phyloP scores from a whole-genome alignment of 1,139 yeast species.

The Kurtzmaniella natalensis region DNA sequence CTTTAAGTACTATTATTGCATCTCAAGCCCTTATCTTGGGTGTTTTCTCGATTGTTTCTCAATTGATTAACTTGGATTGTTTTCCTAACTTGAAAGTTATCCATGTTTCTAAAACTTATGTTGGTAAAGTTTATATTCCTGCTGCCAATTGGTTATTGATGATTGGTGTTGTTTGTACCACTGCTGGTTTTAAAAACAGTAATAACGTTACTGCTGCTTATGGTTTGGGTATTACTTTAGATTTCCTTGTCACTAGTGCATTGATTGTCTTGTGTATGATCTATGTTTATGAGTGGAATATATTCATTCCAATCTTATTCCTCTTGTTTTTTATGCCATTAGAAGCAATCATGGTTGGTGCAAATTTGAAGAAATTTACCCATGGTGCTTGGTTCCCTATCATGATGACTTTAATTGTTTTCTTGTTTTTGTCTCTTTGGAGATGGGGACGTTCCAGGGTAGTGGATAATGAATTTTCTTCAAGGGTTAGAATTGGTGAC shows the following conservation, averaged over 20 bases:
- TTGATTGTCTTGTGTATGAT: constrained; percentile 43
- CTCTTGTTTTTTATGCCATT: constrained; percentile 40
- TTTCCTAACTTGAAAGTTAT: constrained; percentile 45
- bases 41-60: constrained; percentile 49
- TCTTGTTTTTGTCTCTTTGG: constrained; percentile 38
- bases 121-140: constrained; percentile 52
- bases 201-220: constrained; percentile 55
- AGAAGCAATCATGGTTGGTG: constrained; percentile 41
- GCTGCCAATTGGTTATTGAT: constrained; percentile 43
- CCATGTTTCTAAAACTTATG: constrained; percentile 39
- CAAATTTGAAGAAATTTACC: constrained; percentile 47
- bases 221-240: constrained; percentile 55
- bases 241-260: constrained; percentile 47
- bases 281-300: constrained; percentile 38
- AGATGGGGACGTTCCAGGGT: constrained; percentile 43
- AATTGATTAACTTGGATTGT: constrained; percentile 49
- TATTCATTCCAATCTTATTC: constrained; percentile 30
- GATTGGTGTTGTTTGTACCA: constrained; percentile 45
- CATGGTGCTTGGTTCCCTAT: constrained; percentile 62
- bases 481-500: constrained; percentile 26
- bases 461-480: constrained; percentile 30
- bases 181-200: constrained; percentile 50
- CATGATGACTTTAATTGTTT: constrained; percentile 31
- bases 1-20: constrained; percentile 53
- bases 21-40: constrained; percentile 57